Evolutionary conservation across 2,329 filamentous ascomycete species (phyloP), one percentile per base, ranked within the genome.

Genomic region (Fusarium bactridioides): DNA sequence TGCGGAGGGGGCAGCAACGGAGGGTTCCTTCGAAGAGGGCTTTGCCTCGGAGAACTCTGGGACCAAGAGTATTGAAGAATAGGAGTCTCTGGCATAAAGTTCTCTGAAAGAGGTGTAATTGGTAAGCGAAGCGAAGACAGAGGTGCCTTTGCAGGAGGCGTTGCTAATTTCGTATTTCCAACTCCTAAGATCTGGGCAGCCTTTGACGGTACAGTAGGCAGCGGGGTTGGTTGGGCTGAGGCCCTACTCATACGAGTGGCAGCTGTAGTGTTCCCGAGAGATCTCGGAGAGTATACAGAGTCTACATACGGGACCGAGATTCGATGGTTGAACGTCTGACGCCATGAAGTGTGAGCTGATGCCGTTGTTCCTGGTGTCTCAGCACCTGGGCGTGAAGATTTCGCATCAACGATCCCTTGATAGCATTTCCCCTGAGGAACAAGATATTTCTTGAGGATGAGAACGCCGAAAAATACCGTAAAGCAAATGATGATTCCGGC

Each of bases 151-250:
- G 33, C 19, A 29, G 47, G n/a, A 37, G 44, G 44, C 7, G 27
- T 63, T 12, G 45, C 38, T 25, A 65, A 53, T 12, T 27, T 27
- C 3, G 37, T 43, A 54, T 27, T 12, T 29, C 60, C 48, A 29
- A 74, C 41, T 7, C 76, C 74, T 10, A 76, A n/a, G 13, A 64
- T 41, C n/a, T 50, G 31, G 27, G 71, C 71, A 45, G 69, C 67
- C 44, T 76, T 74, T 13, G 43, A n/a, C 38, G 71, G 60, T 15
- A 74, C 35, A 9, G n/a, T 37, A 12, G 65, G 65, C 8, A 56
- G 25, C 15, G 31, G 27, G 6, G 47, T 27, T n/a, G 48, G 40
- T 41, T 50, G 47, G 40, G 48, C 60, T 10, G 58, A 40, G 11
- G 45, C 33, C 27, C 43, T 25, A 8, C 35, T 59, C 15, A 57